A percentile compares a stretch with the other conserved stretches of the same genome.
Conservation (phyloP, 163 green algal genomes). For the Volvox carteri region DNA sequence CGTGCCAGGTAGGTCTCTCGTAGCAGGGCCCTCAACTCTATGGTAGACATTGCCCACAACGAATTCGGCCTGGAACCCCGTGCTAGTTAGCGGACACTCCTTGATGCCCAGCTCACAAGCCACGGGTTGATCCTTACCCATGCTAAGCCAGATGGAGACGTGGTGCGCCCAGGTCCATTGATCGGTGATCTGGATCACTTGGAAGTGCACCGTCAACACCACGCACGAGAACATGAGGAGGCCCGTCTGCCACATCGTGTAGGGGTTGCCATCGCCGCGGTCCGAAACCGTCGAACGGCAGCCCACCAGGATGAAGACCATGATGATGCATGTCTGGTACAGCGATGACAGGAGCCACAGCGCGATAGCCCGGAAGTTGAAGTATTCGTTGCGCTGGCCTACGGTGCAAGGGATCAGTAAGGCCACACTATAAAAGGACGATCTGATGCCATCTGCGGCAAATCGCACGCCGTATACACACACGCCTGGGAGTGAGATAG, state of each 20-base stretch:
- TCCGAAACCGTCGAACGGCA: constrained; percentile 47
- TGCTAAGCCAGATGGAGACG: constrained; percentile 78
- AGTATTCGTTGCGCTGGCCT: constrained; percentile 83
- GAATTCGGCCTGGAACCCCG: too few relatives aligned
- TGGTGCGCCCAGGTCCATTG: constrained; percentile 87
- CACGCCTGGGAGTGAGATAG: too few relatives aligned
- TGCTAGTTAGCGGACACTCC: too few relatives aligned
- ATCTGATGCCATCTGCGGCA: too few relatives aligned
- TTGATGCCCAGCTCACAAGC: too few relatives aligned
- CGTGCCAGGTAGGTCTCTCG: too few relatives aligned
- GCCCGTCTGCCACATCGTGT: constrained; percentile 68
- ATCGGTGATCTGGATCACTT: constrained; percentile 69
- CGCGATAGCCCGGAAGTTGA: constrained; percentile 74
- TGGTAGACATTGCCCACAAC: too few relatives aligned
- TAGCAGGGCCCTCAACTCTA: too few relatives aligned
- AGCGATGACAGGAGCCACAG: constrained; percentile 80
- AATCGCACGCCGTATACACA: too few relatives aligned
- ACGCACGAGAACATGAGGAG: constrained; percentile 84
- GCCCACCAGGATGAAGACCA: constrained; percentile 71
- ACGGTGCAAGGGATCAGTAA: too few relatives aligned
- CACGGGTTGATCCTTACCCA: too few relatives aligned
- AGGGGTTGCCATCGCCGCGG: constrained; percentile 55
- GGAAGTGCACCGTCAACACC: constrained; percentile 86
- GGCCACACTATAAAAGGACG: too few relatives aligned
- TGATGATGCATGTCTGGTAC: constrained; percentile 73